phyloP scores from a whole-genome alignment of 768 basidiomycete genomes.

The Pleurotus tuber-regium region DNA sequence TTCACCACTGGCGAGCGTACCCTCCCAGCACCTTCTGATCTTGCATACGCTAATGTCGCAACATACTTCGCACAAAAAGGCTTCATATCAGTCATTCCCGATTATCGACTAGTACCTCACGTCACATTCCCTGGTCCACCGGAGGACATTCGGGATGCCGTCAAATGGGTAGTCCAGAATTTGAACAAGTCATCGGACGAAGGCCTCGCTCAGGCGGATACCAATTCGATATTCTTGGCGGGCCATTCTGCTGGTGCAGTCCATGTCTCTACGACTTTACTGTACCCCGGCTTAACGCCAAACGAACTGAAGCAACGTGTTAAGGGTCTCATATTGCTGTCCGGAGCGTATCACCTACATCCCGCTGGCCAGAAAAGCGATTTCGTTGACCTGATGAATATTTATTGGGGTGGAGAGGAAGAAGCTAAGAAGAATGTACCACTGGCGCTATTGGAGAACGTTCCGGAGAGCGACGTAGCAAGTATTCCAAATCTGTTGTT shows the following conservation, averaged over 20 bases:
- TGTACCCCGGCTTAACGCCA: conserved; percentile 34
- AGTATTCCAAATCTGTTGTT: conserved; percentile 46
- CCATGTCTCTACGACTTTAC: conserved; percentile 43
- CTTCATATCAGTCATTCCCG: conserved; percentile 62
- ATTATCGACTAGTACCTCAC: conserved; percentile 63
- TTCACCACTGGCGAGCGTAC: conserved; percentile 51
- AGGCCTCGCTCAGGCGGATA: conserved; percentile 31
- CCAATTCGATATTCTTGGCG: conserved; percentile 43
- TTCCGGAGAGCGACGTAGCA: conserved; percentile 31
- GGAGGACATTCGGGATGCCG: conserved; percentile 59
- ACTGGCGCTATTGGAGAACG: conserved; percentile 34
- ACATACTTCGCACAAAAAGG: conserved; percentile 61
- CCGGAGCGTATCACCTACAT: conserved; percentile 41
- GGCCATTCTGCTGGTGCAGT: conserved; percentile 64
- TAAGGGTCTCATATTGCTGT: conserved; percentile 43
- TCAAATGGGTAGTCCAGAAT: conserved; percentile 49
- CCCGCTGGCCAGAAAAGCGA: conserved; percentile 20
- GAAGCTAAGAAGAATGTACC: conserved; percentile 36
- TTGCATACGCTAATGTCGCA: conserved; percentile 56
- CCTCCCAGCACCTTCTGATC: conserved; percentile 42
- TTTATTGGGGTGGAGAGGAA: conserved; percentile 40
- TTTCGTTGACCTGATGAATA: conserved; percentile 26
- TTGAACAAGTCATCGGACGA: conserved; percentile 7
- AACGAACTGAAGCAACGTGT: conserved; percentile 32
- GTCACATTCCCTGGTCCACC: conserved; percentile 53